These are phyloP conservation scores for Esteya vermicola DNA, from an alignment of 2,329 filamentous ascomycete species.

Conservation along the genomic window DNA sequence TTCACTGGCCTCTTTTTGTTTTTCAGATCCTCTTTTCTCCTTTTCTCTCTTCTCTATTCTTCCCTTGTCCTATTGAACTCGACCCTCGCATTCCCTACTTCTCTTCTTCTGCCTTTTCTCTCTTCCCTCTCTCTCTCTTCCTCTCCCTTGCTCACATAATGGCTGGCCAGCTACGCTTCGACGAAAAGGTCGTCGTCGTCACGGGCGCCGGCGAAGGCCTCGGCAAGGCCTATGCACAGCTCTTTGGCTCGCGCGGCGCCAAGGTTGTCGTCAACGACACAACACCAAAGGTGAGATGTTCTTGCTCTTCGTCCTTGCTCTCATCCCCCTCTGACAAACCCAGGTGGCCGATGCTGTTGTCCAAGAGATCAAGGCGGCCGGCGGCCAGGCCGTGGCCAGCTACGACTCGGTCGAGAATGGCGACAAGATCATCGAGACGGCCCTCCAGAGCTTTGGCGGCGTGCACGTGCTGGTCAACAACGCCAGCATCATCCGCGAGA, in stretches of 20 bases:
- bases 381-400: conserved; percentile 94
- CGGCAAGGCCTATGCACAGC: conserved; percentile 70
- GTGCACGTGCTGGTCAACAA: conserved; percentile 97
- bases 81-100: not conserved
- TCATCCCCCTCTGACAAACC: conserved; percentile 8
- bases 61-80: not conserved
- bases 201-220: conserved; percentile 75
- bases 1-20: not conserved
- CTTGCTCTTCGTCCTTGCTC: too few species aligned
- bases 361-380: conserved; percentile 69
- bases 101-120: not conserved
- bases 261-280: conserved; percentile 77
- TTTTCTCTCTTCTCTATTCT: not conserved
- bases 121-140: not conserved
- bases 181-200: conserved; percentile 79
- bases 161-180: conserved; percentile 59
- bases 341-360: conserved; percentile 75
- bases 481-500: conserved; percentile 83
- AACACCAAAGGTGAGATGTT: too few species aligned
- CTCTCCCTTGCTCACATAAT: conserved; percentile 22
- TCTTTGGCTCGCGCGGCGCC: conserved; percentile 79
- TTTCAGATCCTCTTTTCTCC: not conserved
- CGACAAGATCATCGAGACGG: conserved; percentile 85
- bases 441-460: conserved; percentile 67
- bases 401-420: conserved; percentile 92